Percentiles rank a stretch among this genome's conserved stretches.
phyloP scores from a whole-genome alignment of 225 moss, liverwort and hornwort genomes.

The Sphagnum tenellum region DNA sequence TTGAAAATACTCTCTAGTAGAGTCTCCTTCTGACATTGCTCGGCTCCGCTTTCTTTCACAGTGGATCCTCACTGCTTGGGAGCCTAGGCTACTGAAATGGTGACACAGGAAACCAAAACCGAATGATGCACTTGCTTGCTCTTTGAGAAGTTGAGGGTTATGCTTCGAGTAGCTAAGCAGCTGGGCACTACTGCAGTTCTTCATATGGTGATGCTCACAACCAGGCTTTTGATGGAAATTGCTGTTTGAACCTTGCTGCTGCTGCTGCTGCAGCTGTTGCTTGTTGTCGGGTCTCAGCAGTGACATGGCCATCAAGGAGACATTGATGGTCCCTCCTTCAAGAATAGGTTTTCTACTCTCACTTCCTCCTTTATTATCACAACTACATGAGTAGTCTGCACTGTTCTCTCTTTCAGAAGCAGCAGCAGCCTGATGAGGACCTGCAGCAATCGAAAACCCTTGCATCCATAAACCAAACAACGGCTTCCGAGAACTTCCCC shows the following conservation, averaged over 20 bases:
- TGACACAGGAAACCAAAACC: conserved; percentile 39
- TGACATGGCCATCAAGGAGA: conserved; percentile 41
- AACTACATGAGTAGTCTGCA: conserved; percentile 3
- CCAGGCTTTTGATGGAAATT: conserved; percentile 6
- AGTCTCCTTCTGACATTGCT: conserved; percentile 2
- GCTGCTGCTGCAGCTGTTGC: conserved; percentile 16
- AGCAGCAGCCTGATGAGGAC: conserved; percentile 7
- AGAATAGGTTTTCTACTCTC: conserved; percentile 10
- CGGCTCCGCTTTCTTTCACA: conserved; percentile 35
- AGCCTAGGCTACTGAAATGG: conserved; percentile 13
- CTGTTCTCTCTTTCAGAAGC: conserved; percentile 9
- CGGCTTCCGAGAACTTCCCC: background rate
- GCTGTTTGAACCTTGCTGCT: background rate
- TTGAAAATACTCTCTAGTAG: no score
- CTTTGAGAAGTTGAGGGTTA: no score
- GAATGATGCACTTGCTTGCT: conserved; percentile 21
- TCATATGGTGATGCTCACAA: background rate
- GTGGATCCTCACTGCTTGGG: conserved; percentile 5
- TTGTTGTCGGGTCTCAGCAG: conserved; percentile 19
- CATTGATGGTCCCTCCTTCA: conserved; percentile 11
- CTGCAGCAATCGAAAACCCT: conserved; percentile 17
- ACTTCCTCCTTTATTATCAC: conserved; percentile 4
- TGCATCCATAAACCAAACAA: conserved; percentile 19
- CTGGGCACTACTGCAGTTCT: background rate
- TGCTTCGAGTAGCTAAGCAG: background rate